Evolutionary conservation across 306 rosid genomes (phyloP).

Genomic region (Oxytropis ochrocephala): DNA sequence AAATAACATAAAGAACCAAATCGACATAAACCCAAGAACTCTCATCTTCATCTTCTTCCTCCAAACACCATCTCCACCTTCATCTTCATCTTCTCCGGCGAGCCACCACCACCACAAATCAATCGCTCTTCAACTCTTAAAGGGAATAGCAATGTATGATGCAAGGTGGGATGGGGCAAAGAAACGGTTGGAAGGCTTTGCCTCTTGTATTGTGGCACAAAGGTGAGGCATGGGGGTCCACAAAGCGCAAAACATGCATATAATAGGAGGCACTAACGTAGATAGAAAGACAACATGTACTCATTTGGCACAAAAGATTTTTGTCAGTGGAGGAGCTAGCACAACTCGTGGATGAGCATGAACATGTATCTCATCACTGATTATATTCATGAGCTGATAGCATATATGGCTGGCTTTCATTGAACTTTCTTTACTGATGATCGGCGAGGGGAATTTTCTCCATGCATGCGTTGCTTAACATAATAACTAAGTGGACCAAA

Average conservation of each 20-base stretch:
- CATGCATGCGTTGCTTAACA: no score
- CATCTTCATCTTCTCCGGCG: no score
- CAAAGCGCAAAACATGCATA: neutral
- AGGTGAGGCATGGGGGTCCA: constrained; percentile 47
- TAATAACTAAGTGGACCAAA: no score
- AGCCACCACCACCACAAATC: no score
- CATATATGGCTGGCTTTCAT: neutral
- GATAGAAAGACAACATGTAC: neutral
- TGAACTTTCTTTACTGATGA: no score
- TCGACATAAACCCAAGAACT: no score
- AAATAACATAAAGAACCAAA: no score
- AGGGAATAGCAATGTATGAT: no score
- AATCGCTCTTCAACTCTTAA: no score
- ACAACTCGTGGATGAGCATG: constrained; percentile 3
- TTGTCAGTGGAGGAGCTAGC: constrained; percentile 7
- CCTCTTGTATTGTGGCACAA: constrained; percentile 46
- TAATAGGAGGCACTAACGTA: constrained; percentile 10
- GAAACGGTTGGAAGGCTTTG: constrained; percentile 42
- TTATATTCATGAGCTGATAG: neutral
- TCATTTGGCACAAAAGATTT: neutral
- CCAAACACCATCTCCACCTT: no score
- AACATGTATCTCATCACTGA: neutral
- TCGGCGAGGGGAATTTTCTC: no score
- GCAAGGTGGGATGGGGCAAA: constrained; percentile 25
- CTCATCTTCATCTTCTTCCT: no score